Base-by-base conservation (phyloP, 2,329 filamentous ascomycete genomes). In the Microdochium trichocladiopsis region DNA sequence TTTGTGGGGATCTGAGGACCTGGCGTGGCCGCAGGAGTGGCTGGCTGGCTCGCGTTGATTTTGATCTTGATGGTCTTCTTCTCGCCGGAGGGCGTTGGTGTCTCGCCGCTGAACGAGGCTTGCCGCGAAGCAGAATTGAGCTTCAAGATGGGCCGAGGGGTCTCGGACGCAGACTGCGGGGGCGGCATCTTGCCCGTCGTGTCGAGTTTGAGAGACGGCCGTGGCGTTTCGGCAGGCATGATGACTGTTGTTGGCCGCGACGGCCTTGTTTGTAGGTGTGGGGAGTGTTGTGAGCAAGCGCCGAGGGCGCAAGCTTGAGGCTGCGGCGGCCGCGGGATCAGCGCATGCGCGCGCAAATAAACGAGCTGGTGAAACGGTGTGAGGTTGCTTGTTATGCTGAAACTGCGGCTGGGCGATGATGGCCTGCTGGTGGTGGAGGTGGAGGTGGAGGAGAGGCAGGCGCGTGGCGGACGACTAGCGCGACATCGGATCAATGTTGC, bases 41-140 rank as follows among this genome's bases (percentile, higher is more conserved):
- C 57, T 11, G 66, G 62, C 49, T 63, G 58, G 51, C 64, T 57
- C 57, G 58, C 54, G 61, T 54, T 45, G 56, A 74, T 56, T 53
- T 69, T 74, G 58, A 75, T 67, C 58, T 70, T 74, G 55, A 74
- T 64, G 53, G 64, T 69, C 51, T 60, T 65, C 43, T 60, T 60
- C 50, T 65, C 62, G 1, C 59, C 56, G 14, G 64, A 64, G 5
- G 64, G 62, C 1, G 63, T 67, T 9, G 59, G 56, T 2, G 55
- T 53, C 2, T 50, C 54, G 45, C 59, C 57, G 51, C 61, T 57
- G n/a, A 65, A 59, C 6, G 63, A 64, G 21, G 60, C 37, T 31
- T 62, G 56, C 48, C 63, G 60, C 33, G 64, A 60, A 28, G 49
- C 51, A 3, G 64, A 66, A 37, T 64, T 66, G 12, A 68, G 41